Evolutionary conservation across 495 filamentous ascomycete species (phyloP).

Genomic region (Penicillium riverlandense): DNA sequence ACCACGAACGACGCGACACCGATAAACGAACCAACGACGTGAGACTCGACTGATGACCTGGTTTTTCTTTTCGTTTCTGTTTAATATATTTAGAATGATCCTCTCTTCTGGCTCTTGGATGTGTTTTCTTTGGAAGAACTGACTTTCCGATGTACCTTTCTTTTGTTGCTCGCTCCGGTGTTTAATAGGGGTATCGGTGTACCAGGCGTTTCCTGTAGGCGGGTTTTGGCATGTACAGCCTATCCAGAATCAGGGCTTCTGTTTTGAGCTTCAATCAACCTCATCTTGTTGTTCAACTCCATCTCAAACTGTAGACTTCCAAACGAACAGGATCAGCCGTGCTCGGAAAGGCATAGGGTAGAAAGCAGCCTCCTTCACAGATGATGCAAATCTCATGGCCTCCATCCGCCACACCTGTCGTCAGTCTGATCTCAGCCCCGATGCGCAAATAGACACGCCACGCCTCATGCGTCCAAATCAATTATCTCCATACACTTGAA

Average conservation of each 20-base stretch:
- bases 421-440: neutral
- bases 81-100: neutral
- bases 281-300: too few relatives aligned
- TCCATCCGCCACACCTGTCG: neutral
- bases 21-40: too few relatives aligned
- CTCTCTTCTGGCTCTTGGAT: neutral
- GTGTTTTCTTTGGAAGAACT: neutral
- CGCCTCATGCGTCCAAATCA: too few relatives aligned
- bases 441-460: neutral
- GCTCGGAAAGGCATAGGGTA: too few relatives aligned
- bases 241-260: too few relatives aligned
- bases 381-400: neutral
- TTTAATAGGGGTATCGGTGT: neutral
- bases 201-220: neutral
- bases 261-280: too few relatives aligned
- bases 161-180: conserved; percentile 1
- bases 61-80: neutral
- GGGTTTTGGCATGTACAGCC: neutral
- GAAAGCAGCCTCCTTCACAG: too few relatives aligned
- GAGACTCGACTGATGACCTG: too few relatives aligned
- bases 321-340: too few relatives aligned
- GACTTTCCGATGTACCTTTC: neutral
- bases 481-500: too few relatives aligned
- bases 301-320: too few relatives aligned
- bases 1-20: conserved; percentile 1